Percentiles rank a stretch among this genome's conserved stretches.
Evolutionary conservation across 2,329 filamentous ascomycete species (phyloP).

Genomic region (Tolypocladium ovalisporum): DNA sequence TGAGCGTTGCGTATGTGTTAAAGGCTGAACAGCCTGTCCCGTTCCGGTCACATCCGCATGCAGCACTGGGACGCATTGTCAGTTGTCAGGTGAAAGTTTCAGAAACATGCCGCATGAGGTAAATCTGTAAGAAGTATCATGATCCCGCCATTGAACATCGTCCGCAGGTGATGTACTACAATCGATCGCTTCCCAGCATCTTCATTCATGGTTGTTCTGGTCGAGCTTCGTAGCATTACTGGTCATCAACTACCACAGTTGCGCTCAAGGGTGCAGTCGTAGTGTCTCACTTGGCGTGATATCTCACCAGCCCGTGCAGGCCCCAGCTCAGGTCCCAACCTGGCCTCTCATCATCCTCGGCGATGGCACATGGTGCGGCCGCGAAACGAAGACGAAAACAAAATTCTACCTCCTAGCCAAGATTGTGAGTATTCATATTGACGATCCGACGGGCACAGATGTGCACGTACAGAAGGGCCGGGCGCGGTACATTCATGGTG

Average conservation of each 20-base stretch:
- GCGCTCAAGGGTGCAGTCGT: not conserved
- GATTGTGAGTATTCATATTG: not conserved
- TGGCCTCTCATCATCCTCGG: conserved; percentile 5
- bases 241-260: too few relatives aligned
- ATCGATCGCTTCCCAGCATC: not conserved
- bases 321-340: not conserved
- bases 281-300: not conserved
- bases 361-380: conserved; percentile 12
- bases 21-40: not conserved
- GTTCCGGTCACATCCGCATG: not conserved
- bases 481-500: not conserved
- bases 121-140: not conserved
- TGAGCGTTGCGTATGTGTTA: too few relatives aligned
- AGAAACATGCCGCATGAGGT: not conserved
- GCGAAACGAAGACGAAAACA: conserved; percentile 6
- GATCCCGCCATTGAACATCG: too few relatives aligned
- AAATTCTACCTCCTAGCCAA: conserved; percentile 9
- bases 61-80: not conserved
- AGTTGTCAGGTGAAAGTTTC: not conserved
- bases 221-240: not conserved
- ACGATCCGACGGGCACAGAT: not conserved
- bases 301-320: not conserved
- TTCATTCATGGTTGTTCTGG: not conserved
- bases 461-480: not conserved
- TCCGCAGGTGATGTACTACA: too few relatives aligned